Base-by-base conservation (phyloP, 768 basidiomycete genomes). In the Hebeloma cylindrosporum region DNA sequence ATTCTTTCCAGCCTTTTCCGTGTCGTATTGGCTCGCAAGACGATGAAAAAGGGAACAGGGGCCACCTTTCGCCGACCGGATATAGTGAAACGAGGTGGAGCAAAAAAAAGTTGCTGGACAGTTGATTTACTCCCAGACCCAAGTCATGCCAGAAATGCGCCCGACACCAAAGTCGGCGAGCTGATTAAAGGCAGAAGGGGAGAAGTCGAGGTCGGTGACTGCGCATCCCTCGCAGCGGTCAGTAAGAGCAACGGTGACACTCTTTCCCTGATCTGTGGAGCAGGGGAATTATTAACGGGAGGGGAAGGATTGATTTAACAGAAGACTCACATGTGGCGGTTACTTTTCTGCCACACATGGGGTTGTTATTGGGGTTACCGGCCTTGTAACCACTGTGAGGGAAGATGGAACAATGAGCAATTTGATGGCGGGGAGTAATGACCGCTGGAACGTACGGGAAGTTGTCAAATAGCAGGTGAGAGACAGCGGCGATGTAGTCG, bases 321-420 rank as follows among this genome's bases (percentile, higher is more conserved):
- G 40, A 27, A 35, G 21, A 45, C 45, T 61, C 65, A 85, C 86
- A 87, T 4, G 55, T 57, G 11, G 63, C 71, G 6, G 43, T 58
- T 42, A 85, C 65, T 42, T 65, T 52, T 56, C 64, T 72, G 53
- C 67, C 66, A 60, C 90, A 92, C 43, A 92, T 61, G 25, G 89
- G 87, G 68, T 93, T 90, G 43, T 51, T 57, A 63, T 91, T 92
- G 20, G 88, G 84, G 70, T 92, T 79, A 5, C 38, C 69, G 18
- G 75, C 74, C 13, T 63, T 40, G 59, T 80, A 84, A 7, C 71
- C 76, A 33, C 85, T 88, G 46, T 20, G 40, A 28, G 27, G 41
- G 32, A 20, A 14, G 16, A 46, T n/a, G 43, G 23, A 40, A 38
- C 26, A 28, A 40, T 28, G 34, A 13, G 43, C 21, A 41, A 22